Conservation (phyloP, 169 alveolate genomes). For the Cryptosporidium ryanae region DNA sequence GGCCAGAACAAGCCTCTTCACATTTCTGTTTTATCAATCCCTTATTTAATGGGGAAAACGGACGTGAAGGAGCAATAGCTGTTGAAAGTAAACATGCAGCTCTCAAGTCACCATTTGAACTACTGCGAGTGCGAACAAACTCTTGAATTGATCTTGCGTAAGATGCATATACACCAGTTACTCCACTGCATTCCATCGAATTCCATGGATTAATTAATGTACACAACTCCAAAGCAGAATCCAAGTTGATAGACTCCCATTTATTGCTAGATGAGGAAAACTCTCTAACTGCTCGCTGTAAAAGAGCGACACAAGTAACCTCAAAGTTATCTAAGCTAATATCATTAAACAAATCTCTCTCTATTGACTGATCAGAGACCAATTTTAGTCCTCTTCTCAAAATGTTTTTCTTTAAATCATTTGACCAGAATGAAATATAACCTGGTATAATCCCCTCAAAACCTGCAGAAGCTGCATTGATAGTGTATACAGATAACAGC, state of each 20-base stretch:
- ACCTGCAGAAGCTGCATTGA: neutral
- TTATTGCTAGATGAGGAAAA: neutral
- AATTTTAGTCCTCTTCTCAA: neutral
- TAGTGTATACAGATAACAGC: neutral
- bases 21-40: slow-evolving; percentile 46
- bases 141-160: slow-evolving; percentile 53
- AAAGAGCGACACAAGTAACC: slow-evolving; percentile 24
- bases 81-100: slow-evolving; percentile 52
- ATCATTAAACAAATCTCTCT: neutral
- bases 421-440: neutral
- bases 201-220: slow-evolving; percentile 59
- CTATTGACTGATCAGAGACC: neutral
- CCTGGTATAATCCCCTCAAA: neutral
- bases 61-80: slow-evolving; percentile 58
- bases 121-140: neutral
- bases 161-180: slow-evolving; percentile 30
- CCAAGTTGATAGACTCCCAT: slow-evolving; percentile 1
- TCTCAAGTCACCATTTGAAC: slow-evolving; percentile 33
- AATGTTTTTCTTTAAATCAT: neutral
- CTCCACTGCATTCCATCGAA: slow-evolving; percentile 72
- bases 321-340: slow-evolving; percentile 37
- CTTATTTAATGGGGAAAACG: slow-evolving; percentile 33
- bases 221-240: slow-evolving; percentile 53
- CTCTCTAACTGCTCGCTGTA: slow-evolving; percentile 6
- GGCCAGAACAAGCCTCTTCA: slow-evolving; percentile 39